These are phyloP conservation scores for Penicillium sclerotigenum DNA, from an alignment of 2,329 filamentous ascomycete genomes.

Conservation along the genomic window DNA sequence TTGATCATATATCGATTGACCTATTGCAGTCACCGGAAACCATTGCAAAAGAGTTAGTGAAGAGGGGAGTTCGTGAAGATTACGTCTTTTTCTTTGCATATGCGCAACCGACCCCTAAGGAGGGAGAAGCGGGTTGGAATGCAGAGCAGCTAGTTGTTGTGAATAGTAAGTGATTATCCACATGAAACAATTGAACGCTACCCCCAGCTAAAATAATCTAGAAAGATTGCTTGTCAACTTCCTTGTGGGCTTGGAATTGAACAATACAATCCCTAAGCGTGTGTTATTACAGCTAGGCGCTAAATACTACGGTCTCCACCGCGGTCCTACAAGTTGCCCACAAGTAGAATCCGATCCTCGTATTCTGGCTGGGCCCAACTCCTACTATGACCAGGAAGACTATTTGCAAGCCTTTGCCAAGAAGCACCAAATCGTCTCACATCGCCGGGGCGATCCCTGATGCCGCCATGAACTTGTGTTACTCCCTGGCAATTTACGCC, in stretches of 20 bases:
- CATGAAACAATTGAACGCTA: not conserved
- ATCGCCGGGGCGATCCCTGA: conserved; percentile 51
- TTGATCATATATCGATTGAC: not conserved
- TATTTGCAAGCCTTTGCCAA: conserved; percentile 45
- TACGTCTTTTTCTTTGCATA: conserved; percentile 54
- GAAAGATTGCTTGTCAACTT: not conserved
- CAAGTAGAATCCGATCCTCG: conserved; percentile 45
- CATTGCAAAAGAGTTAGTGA: conserved; percentile 26
- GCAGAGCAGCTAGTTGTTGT: conserved; percentile 52
- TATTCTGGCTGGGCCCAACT: conserved; percentile 40
- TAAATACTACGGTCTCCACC: conserved; percentile 53
- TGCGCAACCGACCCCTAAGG: conserved; percentile 50
- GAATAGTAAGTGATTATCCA: no score
- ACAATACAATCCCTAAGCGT: conserved; percentile 37
- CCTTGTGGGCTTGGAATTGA: not conserved
- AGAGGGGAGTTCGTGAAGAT: conserved; percentile 32
- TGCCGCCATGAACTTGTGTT: conserved; percentile 50
- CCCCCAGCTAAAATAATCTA: not conserved
- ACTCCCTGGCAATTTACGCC: conserved; percentile 47
- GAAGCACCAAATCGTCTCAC: conserved; percentile 36
- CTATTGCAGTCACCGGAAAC: conserved; percentile 6
- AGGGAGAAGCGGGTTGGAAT: conserved; percentile 47
- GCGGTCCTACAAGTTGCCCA: conserved; percentile 45
- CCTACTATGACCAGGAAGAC: conserved; percentile 57
- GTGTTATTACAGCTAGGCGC: conserved; percentile 53